phyloP scores from a whole-genome alignment of 371 early-diverging fungal genomes.

The Mucor irregularis region DNA sequence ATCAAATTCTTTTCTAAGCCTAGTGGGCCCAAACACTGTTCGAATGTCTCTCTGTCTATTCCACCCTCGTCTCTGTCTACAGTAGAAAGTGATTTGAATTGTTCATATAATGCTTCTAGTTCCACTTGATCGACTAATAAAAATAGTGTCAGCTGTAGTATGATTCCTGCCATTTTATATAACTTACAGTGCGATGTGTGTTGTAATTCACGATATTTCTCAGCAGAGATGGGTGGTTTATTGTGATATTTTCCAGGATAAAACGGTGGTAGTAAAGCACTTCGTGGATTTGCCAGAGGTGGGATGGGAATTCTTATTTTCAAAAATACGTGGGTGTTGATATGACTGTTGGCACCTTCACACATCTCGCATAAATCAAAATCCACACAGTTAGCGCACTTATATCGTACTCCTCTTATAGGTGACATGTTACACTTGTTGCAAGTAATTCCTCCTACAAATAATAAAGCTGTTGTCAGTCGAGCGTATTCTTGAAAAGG shows the following conservation, averaged over 20 bases:
- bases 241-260: conserved; percentile 67
- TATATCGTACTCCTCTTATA: conserved; percentile 89
- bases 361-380: conserved; percentile 94
- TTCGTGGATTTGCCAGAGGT: conserved; percentile 88
- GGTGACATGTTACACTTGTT: conserved; percentile 87
- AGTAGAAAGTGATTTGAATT: conserved; percentile 81
- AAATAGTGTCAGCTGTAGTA: not conserved
- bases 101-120: conserved; percentile 82
- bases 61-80: conserved; percentile 61
- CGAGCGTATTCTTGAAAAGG: not conserved
- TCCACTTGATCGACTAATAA: conserved; percentile 78
- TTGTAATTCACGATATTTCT: conserved; percentile 52
- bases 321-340: conserved; percentile 82
- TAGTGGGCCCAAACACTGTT: conserved; percentile 84
- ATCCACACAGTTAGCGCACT: conserved; percentile 92
- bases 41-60: conserved; percentile 80
- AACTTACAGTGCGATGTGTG: conserved; percentile 71
- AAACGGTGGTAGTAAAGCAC: conserved; percentile 75
- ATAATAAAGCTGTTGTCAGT: not conserved
- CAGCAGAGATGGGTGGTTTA: conserved; percentile 32
- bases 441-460: conserved; percentile 84
- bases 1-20: conserved; percentile 86
- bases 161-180: not conserved
- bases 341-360: conserved; percentile 77
- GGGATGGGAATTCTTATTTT: conserved; percentile 94